Conservation (phyloP, 2,329 filamentous ascomycete genomes). For the Neobulgaria alba region DNA sequence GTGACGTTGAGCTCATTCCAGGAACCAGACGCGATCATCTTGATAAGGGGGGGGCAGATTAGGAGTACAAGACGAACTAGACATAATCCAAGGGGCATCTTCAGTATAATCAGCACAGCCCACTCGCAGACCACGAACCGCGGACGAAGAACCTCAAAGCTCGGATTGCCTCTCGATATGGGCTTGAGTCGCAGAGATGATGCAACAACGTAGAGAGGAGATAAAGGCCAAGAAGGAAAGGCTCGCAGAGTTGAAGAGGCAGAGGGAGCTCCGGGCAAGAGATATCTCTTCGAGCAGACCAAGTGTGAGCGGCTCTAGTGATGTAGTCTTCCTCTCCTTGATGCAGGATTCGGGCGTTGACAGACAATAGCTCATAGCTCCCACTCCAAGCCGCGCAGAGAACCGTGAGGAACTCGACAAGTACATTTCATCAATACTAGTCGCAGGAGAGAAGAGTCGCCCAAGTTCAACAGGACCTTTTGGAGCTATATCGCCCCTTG, state of each 20-base stretch:
- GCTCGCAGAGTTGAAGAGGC: slow-evolving; percentile 89
- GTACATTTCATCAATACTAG: slow-evolving; percentile 76
- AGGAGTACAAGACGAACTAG: no score
- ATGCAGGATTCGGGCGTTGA: slow-evolving; percentile 23
- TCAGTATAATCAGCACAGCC: no score
- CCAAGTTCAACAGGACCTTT: slow-evolving; percentile 58
- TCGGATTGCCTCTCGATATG: slow-evolving; percentile 17
- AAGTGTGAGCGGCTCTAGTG: slow-evolving; percentile 58
- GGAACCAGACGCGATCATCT: no score
- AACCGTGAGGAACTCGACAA: slow-evolving; percentile 71
- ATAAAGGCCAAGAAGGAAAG: slow-evolving; percentile 95
- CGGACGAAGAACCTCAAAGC: background rate
- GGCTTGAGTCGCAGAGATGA: slow-evolving; percentile 30
- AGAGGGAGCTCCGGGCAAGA: slow-evolving; percentile 74
- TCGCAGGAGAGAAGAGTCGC: slow-evolving; percentile 60
- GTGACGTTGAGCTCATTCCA: no score
- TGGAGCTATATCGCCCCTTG: slow-evolving; percentile 56
- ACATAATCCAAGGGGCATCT: no score
- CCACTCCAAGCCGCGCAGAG: slow-evolving; percentile 60
- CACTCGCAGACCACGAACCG: no score
- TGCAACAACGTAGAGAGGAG: slow-evolving; percentile 83
- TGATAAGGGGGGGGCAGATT: no score
- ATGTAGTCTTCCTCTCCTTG: slow-evolving; percentile 44
- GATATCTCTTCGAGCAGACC: slow-evolving; percentile 64
- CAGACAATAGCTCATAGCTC: slow-evolving; percentile 52